Conservation (phyloP, 495 filamentous ascomycete genomes). For the Xylaria nigripes region DNA sequence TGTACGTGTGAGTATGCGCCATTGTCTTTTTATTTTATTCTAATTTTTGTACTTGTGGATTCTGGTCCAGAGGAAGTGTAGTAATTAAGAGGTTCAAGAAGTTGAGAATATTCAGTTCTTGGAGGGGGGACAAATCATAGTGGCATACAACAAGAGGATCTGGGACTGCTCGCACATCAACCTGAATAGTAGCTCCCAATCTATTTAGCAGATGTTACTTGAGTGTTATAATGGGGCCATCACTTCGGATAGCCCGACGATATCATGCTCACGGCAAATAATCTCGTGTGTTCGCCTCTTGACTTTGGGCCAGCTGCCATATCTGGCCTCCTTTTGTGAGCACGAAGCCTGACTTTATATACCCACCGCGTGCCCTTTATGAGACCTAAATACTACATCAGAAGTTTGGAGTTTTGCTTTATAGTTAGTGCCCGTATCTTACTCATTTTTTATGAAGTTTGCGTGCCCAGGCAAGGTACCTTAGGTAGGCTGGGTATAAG, state of each 20-base stretch:
- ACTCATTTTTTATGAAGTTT: no score
- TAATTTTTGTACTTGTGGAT: neutral
- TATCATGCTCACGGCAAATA: neutral
- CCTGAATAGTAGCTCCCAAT: neutral
- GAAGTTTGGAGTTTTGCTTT: no score
- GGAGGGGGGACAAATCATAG: neutral
- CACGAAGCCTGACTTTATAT: neutral
- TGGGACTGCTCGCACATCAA: neutral
- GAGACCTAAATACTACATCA: neutral
- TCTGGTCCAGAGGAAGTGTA: neutral
- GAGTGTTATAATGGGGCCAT: slow-evolving; percentile 4
- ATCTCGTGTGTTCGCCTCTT: neutral
- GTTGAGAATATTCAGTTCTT: neutral
- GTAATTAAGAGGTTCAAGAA: neutral
- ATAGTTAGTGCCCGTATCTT: no score
- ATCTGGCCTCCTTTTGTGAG: no score
- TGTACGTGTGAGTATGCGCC: neutral
- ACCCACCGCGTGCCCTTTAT: neutral
- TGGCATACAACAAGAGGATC: neutral
- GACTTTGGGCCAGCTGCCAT: neutral
- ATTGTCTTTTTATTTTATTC: neutral
- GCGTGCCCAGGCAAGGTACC: no score
- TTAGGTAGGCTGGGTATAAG: no score
- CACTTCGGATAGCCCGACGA: neutral
- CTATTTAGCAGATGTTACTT: neutral